Conservation (phyloP, 1,284 basidiomycete species). For the Heimioporus punctisporus region DNA sequence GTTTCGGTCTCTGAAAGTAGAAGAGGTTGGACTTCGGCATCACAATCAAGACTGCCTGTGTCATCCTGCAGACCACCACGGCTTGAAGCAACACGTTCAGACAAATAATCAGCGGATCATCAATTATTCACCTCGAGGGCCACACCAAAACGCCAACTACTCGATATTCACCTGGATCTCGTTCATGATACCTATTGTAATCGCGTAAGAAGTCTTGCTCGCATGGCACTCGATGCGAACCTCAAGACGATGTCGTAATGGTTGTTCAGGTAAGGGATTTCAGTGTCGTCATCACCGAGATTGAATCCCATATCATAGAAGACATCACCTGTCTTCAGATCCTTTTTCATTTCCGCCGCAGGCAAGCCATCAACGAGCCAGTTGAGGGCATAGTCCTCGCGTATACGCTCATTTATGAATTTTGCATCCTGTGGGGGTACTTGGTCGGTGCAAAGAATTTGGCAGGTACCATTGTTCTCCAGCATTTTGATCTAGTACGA, state of each 20-base stretch:
- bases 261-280: constrained; percentile 82
- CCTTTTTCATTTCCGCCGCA: constrained; percentile 89
- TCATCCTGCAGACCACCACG: constrained; percentile 59
- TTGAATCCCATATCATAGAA: constrained; percentile 94
- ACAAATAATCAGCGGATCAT: background rate
- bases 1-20: constrained; percentile 62
- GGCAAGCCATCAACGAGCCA: constrained; percentile 97
- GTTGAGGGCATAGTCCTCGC: constrained; percentile 93
- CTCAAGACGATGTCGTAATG: constrained; percentile 87
- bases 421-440: constrained; percentile 76
- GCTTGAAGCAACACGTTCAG: constrained; percentile 36
- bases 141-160: constrained; percentile 94
- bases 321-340: constrained; percentile 74
- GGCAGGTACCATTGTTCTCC: constrained; percentile 74
- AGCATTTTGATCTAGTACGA: constrained; percentile 72
- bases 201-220: constrained; percentile 6
- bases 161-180: constrained; percentile 69
- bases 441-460: constrained; percentile 67
- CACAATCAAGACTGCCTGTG: constrained; percentile 42
- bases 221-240: constrained; percentile 39
- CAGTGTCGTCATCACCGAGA: constrained; percentile 66
- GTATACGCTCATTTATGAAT: constrained; percentile 93
- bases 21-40: constrained; percentile 44
- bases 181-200: constrained; percentile 74
- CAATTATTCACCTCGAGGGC: constrained; percentile 67